Evolutionary conservation across 163 green algal species (phyloP).

Genomic region (Scenedesmus sp.): DNA sequence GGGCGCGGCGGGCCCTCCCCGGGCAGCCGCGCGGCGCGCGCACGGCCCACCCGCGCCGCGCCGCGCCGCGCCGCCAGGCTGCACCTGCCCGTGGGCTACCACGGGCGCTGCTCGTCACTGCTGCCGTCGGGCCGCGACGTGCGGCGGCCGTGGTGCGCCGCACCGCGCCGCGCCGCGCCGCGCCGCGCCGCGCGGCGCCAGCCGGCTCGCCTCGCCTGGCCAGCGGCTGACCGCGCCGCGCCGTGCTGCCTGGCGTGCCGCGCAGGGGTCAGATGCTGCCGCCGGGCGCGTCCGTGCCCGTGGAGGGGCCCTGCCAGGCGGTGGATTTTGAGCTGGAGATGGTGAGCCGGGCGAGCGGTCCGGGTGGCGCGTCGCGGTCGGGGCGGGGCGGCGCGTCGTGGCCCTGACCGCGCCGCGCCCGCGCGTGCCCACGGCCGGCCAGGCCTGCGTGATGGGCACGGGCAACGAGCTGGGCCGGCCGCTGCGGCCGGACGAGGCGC

Average conservation of each 20-base stretch:
- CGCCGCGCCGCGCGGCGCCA: no score
- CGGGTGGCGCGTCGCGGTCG: neutral
- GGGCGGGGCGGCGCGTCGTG: neutral
- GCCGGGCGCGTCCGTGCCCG: constrained; percentile 3
- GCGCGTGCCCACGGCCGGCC: constrained; percentile 1
- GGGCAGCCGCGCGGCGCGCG: no score
- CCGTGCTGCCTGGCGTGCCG: no score
- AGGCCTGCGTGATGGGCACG: constrained; percentile 77
- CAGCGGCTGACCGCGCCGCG: no score
- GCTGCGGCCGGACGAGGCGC: constrained; percentile 70
- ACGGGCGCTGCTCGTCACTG: constrained; percentile 89
- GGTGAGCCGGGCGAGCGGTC: constrained; percentile 54
- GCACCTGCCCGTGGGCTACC: constrained; percentile 92
- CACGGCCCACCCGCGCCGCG: no score
- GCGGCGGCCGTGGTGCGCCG: constrained; percentile 67
- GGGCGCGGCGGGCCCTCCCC: no score
- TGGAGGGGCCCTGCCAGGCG: constrained; percentile 47
- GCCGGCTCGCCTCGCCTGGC: no score
- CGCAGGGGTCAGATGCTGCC: constrained; percentile 63
- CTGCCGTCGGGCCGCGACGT: constrained; percentile 84
- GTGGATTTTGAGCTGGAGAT: constrained; percentile 96
- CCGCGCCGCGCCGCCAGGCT: constrained; percentile 62
- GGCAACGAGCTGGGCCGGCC: constrained; percentile 81
- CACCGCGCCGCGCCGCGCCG: no score
- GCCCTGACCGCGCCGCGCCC: neutral